A percentile compares a stretch with the other conserved stretches of the same genome.
phyloP scores from a whole-genome alignment of 2,329 filamentous ascomycete species.

The Dactylellina sp. region DNA sequence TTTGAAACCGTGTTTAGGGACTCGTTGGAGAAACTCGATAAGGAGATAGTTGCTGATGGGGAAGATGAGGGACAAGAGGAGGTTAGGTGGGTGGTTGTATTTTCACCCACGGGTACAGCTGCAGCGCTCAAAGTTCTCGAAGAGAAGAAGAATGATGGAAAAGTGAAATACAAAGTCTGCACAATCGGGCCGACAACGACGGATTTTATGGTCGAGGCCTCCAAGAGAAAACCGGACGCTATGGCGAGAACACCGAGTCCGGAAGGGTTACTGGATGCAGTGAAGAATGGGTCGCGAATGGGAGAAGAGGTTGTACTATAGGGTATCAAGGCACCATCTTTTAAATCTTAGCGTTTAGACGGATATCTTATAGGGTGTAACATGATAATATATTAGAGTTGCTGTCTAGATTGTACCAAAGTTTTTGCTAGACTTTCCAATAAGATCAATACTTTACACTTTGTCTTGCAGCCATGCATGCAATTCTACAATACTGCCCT shows the following conservation, averaged over 20 bases:
- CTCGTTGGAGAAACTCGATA: constrained; percentile 67
- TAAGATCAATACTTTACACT: too few relatives aligned
- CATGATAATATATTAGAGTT: too few relatives aligned
- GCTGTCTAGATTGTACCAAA: too few relatives aligned
- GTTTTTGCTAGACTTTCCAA: too few relatives aligned
- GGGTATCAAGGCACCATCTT: too few relatives aligned
- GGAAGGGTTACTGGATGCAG: constrained; percentile 78
- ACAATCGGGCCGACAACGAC: constrained; percentile 95
- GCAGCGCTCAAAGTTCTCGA: constrained; percentile 70
- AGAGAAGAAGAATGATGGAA: constrained; percentile 67
- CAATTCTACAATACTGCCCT: too few relatives aligned
- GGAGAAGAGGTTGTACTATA: constrained; percentile 23
- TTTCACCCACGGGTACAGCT: constrained; percentile 75
- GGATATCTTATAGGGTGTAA: too few relatives aligned
- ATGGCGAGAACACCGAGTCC: constrained; percentile 85
- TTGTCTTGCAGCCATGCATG: too few relatives aligned
- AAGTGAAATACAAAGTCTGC: constrained; percentile 74
- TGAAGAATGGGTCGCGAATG: constrained; percentile 64
- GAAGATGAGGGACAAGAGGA: constrained; percentile 53
- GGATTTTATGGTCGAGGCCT: constrained; percentile 75
- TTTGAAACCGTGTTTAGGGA: constrained; percentile 76
- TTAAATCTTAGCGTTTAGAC: background rate
- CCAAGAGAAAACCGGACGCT: constrained; percentile 78
- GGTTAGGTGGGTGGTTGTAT: constrained; percentile 79
- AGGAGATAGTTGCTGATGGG: constrained; percentile 39